Percentiles rank a stretch among this genome's conserved stretches.
These are phyloP conservation scores for Cladosporium cucumerinum DNA, from an alignment of 2,329 filamentous ascomycete species.

Conservation along the genomic window DNA sequence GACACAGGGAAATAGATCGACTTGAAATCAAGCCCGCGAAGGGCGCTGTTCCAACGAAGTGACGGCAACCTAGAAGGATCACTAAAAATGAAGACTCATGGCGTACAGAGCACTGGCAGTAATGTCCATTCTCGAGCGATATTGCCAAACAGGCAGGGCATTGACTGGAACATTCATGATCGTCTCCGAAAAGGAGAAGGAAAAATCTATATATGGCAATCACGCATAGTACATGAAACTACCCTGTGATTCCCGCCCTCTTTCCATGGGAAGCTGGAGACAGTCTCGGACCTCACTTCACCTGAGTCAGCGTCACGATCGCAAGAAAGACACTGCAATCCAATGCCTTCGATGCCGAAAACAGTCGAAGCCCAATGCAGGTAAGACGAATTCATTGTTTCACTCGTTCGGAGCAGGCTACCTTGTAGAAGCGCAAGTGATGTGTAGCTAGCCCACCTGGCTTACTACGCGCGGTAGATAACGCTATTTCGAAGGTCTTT, in stretches of 20 bases:
- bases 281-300: background rate
- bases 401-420: too few species aligned
- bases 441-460: too few species aligned
- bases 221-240: background rate
- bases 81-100: background rate
- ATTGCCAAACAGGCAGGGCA: background rate
- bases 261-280: background rate
- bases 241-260: background rate
- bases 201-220: background rate
- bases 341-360: background rate
- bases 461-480: too few species aligned
- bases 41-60: background rate
- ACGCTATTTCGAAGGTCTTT: too few species aligned
- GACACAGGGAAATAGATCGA: background rate
- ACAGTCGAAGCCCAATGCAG: too few species aligned
- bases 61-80: too few species aligned
- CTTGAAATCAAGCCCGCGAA: background rate
- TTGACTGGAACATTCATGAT: background rate
- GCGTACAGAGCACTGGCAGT: background rate
- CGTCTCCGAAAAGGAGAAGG: background rate
- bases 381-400: too few species aligned
- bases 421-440: too few species aligned
- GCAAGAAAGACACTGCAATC: background rate
- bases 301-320: too few species aligned
- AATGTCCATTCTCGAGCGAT: background rate